These are phyloP conservation scores for Rhipidocladum racemiflorum DNA, from an alignment of 176 grass and related monocot genomes.

Conservation along the genomic window DNA sequence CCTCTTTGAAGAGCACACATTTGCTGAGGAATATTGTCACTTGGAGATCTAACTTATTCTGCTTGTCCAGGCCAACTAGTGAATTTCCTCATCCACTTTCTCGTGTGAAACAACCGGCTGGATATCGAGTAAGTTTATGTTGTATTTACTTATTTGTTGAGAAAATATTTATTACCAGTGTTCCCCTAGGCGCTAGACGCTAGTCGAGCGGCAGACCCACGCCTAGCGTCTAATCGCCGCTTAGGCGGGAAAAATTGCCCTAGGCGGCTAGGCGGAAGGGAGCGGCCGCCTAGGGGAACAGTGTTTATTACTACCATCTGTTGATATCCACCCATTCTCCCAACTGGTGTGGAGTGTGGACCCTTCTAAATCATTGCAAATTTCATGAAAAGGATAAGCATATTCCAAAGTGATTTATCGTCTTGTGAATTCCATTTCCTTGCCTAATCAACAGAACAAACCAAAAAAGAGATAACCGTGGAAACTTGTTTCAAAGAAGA, in stretches of 20 bases:
- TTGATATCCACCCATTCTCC: background rate
- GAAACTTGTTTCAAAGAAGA: background rate
- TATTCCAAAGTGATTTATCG: background rate
- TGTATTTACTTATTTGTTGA: slow-evolving; percentile 11
- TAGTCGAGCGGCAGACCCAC: too few species aligned
- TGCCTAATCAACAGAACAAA: background rate
- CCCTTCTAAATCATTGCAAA: background rate
- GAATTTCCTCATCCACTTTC: slow-evolving; percentile 98
- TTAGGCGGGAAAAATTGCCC: too few species aligned
- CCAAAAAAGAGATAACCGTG: background rate
- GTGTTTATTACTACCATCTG: background rate
- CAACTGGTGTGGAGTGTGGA: background rate
- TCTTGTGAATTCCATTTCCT: background rate
- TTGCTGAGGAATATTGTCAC: slow-evolving; percentile 25
- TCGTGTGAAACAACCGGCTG: slow-evolving; percentile 77
- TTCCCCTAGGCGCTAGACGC: too few species aligned
- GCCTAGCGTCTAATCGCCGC: too few species aligned
- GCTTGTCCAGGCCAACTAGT: slow-evolving; percentile 81
- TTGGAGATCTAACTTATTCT: slow-evolving; percentile 31
- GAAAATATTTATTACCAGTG: background rate
- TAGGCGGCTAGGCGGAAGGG: too few species aligned
- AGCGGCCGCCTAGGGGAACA: too few species aligned
- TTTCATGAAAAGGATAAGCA: background rate
- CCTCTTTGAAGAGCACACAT: slow-evolving; percentile 17
- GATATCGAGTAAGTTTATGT: slow-evolving; percentile 70